Evolutionary conservation across 768 basidiomycete genomes (phyloP), one percentile per base, ranked within the genome.

Genomic region (Rhizopogon roseolus): DNA sequence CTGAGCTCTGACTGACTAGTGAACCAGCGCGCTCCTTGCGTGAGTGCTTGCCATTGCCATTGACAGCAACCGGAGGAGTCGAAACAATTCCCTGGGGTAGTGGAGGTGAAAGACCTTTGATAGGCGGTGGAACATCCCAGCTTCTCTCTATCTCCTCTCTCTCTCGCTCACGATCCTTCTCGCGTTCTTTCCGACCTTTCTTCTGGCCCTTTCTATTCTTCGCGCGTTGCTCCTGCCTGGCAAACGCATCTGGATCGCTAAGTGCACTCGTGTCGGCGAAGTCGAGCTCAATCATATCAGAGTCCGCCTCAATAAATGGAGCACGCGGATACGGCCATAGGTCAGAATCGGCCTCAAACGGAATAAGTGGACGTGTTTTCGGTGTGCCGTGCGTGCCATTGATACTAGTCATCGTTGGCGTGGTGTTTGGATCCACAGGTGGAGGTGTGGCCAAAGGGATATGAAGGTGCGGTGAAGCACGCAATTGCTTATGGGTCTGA

Each of bases 201-300:
- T 60, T 56, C 40, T 53, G 49, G 16, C 34, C 48, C 13, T 62
- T 54, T 49, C 25, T 63, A 49, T 66, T 67, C 54, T 63, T 62
- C 54, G 59, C 64, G 50, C 59, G 59, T 55, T 63, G 57, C 51
- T 60, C 60, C 54, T 36, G 34, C 69, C 56, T 54, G 68, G 75
- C 61, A 60, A 86, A 88, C 9, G 78, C 77, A 45, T 77, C 78
- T 2, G 81, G 80, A 58, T 90, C 83, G 63, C 86, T 88, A 61
- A 90, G 66, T 19, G 85, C 82, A 54, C 85, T 84, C 41, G 79
- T 90, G 52, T 90, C 88, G 5, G 77, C 76, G 61, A 88, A 90
- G 64, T 87, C 85, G 49, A 90, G 80, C 65, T 90, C 88, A 9
- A 90, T 78, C 25, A 90, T 80, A 52, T 86, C 87, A 4, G 74